These are phyloP conservation scores for Daedaleopsis sinensis DNA, from an alignment of 768 basidiomycete genomes.

Conservation along the genomic window DNA sequence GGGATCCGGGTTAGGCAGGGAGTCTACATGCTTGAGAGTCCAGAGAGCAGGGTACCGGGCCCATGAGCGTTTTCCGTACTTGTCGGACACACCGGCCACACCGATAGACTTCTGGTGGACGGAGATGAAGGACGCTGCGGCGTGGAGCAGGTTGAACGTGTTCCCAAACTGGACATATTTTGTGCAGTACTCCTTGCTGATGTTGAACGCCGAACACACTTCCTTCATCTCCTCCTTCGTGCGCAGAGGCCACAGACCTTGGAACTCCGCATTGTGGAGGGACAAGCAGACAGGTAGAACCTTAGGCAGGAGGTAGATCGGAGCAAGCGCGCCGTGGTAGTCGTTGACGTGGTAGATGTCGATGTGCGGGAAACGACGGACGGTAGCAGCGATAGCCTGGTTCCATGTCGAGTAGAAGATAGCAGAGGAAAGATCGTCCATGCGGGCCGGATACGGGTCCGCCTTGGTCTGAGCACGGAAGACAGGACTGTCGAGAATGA, in stretches of 20 bases:
- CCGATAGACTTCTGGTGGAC: constrained; percentile 91
- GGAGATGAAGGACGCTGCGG: constrained; percentile 90
- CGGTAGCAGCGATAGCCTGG: constrained; percentile 91
- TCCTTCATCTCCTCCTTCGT: constrained; percentile 99
- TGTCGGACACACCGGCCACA: constrained; percentile 96
- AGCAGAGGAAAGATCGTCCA: constrained; percentile 95
- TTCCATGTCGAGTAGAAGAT: constrained; percentile 99
- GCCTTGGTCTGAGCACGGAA: constrained; percentile 97
- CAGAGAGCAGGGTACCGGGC: constrained; percentile 95
- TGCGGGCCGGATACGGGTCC: constrained; percentile 94
- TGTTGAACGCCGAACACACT: constrained; percentile 97
- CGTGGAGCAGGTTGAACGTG: constrained; percentile 94
- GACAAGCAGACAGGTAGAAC: constrained; percentile 90
- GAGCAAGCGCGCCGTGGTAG: constrained; percentile 91
- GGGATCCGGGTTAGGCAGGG: constrained; percentile 92
- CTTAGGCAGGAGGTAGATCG: constrained; percentile 90
- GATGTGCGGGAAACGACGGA: constrained; percentile 82
- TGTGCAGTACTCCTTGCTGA: constrained; percentile 93
- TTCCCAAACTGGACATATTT: constrained; percentile 99
- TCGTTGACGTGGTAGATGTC: constrained; percentile 97
- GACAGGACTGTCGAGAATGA: constrained; percentile 92
- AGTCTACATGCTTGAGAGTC: constrained; percentile 95
- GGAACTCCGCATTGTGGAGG: constrained; percentile 96
- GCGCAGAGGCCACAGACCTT: constrained; percentile 93
- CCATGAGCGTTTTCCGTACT: constrained; percentile 97